These are phyloP conservation scores for Boletellus sp. DNA, from an alignment of 768 basidiomycete species.

Conservation along the genomic window DNA sequence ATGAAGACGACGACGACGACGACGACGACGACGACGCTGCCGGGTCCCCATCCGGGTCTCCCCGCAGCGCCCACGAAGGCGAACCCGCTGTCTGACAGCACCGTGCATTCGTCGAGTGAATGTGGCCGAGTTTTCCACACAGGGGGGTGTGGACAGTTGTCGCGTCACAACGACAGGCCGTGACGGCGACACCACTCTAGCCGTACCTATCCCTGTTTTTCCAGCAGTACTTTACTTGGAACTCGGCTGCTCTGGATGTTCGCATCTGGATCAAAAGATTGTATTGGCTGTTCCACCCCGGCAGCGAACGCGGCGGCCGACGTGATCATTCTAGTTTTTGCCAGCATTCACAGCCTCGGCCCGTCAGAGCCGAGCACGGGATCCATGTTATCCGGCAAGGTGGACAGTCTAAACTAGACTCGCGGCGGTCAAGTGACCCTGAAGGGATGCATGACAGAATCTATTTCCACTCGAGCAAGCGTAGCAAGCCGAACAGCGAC, in stretches of 20 bases:
- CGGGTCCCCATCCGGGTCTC: constrained; percentile 1
- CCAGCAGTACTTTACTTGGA: neutral
- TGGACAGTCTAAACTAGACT: too few species aligned
- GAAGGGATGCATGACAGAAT: neutral
- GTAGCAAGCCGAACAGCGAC: constrained; percentile 22
- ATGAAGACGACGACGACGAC: neutral
- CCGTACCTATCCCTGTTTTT: neutral
- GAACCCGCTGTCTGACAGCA: neutral
- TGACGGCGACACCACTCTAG: neutral
- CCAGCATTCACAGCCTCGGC: too few species aligned
- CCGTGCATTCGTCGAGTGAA: neutral
- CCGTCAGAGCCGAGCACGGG: too few species aligned
- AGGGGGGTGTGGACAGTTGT: neutral
- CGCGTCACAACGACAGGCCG: neutral
- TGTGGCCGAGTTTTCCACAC: neutral
- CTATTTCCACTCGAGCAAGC: constrained; percentile 31
- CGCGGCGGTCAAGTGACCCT: too few species aligned
- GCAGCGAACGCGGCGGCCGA: too few species aligned
- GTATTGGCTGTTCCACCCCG: too few species aligned
- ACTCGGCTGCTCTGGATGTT: neutral
- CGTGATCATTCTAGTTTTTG: too few species aligned
- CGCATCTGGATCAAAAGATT: too few species aligned
- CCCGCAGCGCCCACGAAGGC: too few species aligned
- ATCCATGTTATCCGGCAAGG: too few species aligned
- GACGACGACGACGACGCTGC: neutral